A percentile compares a stretch with the other conserved stretches of the same genome.
Evolutionary conservation across 495 filamentous ascomycete species (phyloP).

Genomic region (Penicillium canescens): DNA sequence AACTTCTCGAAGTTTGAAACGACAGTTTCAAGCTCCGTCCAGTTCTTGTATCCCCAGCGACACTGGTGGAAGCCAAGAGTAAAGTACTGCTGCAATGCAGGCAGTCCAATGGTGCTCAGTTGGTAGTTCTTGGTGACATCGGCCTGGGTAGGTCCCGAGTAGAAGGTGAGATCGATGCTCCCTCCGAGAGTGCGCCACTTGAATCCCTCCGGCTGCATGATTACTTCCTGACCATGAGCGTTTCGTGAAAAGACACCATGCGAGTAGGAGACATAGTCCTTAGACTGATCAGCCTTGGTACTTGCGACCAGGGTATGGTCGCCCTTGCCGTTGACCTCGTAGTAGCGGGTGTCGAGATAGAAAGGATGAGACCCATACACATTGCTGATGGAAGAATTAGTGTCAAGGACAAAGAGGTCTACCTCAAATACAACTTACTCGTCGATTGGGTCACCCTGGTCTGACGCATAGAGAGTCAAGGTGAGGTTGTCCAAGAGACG

Average conservation of each 20-base stretch:
- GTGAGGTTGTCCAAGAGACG: constrained; percentile 59
- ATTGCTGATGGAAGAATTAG: constrained; percentile 36
- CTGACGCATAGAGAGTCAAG: constrained; percentile 70
- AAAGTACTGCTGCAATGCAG: constrained; percentile 64
- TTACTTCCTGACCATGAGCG: constrained; percentile 74
- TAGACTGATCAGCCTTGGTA: constrained; percentile 52
- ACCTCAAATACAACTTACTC: constrained; percentile 23
- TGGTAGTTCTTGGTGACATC: constrained; percentile 61
- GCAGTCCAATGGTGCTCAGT: constrained; percentile 54
- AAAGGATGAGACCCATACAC: constrained; percentile 63
- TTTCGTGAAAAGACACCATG: constrained; percentile 65
- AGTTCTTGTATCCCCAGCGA: constrained; percentile 65
- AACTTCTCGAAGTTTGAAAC: constrained; percentile 59
- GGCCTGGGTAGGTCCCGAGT: constrained; percentile 55
- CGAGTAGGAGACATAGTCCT: constrained; percentile 59
- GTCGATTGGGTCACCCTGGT: constrained; percentile 64
- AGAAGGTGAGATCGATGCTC: constrained; percentile 64
- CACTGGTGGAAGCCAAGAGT: constrained; percentile 67
- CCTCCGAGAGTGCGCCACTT: constrained; percentile 74
- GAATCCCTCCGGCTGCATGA: constrained; percentile 63
- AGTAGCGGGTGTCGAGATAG: constrained; percentile 66
- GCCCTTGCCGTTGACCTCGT: constrained; percentile 55
- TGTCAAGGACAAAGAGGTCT: neutral
- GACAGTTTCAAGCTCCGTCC: constrained; percentile 54
- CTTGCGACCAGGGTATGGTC: constrained; percentile 53